Evolutionary conservation across 2,329 filamentous ascomycete genomes (phyloP).

Genomic region (Ceratocystiopsis minuta): DNA sequence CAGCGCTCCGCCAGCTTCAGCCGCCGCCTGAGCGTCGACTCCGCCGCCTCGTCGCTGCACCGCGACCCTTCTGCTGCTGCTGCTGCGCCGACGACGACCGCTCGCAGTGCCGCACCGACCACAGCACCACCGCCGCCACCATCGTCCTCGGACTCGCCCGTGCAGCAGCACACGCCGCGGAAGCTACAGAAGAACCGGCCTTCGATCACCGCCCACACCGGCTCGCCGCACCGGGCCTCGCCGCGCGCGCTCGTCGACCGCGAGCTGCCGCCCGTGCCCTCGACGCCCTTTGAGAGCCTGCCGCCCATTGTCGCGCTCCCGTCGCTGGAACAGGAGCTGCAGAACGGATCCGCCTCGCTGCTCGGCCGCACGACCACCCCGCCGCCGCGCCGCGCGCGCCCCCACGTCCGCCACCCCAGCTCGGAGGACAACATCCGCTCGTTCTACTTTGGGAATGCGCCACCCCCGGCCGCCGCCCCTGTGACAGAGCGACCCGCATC

Average conservation of each 20-base stretch:
- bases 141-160: neutral
- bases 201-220: conserved; percentile 14
- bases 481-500: neutral
- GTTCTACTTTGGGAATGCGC: conserved; percentile 7
- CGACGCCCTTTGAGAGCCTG: conserved; percentile 18
- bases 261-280: conserved; percentile 9
- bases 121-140: conserved; percentile 7
- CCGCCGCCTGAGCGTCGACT: conserved; percentile 27
- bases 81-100: neutral
- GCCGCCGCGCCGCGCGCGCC: neutral
- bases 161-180: conserved; percentile 14
- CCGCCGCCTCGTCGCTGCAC: conserved; percentile 14
- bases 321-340: conserved; percentile 19
- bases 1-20: conserved; percentile 17
- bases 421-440: conserved; percentile 8
- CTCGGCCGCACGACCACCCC: conserved; percentile 1
- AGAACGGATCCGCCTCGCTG: conserved; percentile 9
- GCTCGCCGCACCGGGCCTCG: conserved; percentile 8
- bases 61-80: neutral
- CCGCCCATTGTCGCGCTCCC: conserved; percentile 24
- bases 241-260: conserved; percentile 3
- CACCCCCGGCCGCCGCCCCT: neutral
- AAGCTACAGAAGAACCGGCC: conserved; percentile 22
- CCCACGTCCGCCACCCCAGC: conserved; percentile 7
- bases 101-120: conserved; percentile 1